A percentile compares a stretch with the other conserved stretches of the same genome.
Evolutionary conservation across 2,329 filamentous ascomycete genomes (phyloP).

Genomic region (Colletotrichum limetticola): DNA sequence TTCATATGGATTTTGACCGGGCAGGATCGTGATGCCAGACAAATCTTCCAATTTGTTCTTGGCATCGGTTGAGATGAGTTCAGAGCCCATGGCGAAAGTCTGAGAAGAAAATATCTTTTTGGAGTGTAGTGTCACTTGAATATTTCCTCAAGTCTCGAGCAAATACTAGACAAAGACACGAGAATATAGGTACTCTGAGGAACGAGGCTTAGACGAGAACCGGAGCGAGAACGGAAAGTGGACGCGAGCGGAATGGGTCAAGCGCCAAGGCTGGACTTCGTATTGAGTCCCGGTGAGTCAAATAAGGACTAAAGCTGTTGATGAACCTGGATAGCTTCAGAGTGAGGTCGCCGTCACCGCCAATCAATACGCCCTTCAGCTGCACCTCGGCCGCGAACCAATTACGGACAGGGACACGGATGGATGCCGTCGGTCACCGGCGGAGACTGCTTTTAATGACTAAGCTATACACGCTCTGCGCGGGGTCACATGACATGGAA

Average conservation of each 20-base stretch:
- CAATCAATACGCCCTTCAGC: slow-evolving; percentile 6
- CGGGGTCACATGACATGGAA: neutral
- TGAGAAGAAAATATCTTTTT: too few species aligned
- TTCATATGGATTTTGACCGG: slow-evolving; percentile 79
- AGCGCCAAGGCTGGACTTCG: neutral
- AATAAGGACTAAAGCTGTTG: neutral
- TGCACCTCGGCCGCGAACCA: neutral
- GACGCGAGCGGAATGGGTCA: neutral
- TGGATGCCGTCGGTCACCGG: neutral
- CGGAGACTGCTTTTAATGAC: neutral
- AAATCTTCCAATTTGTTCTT: slow-evolving; percentile 65
- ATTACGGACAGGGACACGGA: neutral
- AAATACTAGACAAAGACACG: neutral
- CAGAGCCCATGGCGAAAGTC: slow-evolving; percentile 44
- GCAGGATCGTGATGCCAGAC: slow-evolving; percentile 59
- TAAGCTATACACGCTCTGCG: neutral
- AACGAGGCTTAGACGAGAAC: neutral
- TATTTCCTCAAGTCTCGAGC: neutral
- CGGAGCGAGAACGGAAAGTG: neutral
- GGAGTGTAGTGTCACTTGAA: neutral
- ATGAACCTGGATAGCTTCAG: neutral
- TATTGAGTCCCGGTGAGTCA: neutral
- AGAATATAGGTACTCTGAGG: neutral
- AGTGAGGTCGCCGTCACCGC: neutral
- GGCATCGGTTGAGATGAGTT: slow-evolving; percentile 52